Percentiles rank a stretch among this genome's conserved stretches.
Conservation (phyloP, 139 green algal genomes). For the Chlamydomonas sphaeroides region DNA sequence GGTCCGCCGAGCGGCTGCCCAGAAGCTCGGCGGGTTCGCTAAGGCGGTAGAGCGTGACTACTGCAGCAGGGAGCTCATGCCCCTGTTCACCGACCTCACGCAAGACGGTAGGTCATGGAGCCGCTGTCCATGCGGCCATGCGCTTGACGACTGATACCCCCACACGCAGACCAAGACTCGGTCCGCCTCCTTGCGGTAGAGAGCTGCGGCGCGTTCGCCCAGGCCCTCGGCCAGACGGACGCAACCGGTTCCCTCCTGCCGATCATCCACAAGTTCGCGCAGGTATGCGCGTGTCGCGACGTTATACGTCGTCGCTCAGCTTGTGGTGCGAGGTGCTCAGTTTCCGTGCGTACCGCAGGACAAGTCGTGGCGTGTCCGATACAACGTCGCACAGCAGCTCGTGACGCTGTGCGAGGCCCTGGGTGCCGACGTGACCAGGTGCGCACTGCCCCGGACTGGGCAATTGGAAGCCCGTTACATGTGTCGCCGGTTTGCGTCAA, state of each 20-base stretch:
- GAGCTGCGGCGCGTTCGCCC: conserved; percentile 85
- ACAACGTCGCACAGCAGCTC: conserved; percentile 95
- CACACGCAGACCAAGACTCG: conserved; percentile 92
- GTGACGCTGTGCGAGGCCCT: conserved; percentile 86
- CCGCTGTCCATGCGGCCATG: too few species aligned
- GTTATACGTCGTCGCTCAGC: too few species aligned
- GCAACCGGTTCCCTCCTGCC: conserved; percentile 81
- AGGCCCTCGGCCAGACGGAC: conserved; percentile 79
- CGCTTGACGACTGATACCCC: too few species aligned
- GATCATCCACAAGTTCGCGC: conserved; percentile 87
- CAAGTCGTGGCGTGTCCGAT: conserved; percentile 98
- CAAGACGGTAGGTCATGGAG: conserved; percentile 78
- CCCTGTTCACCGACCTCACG: conserved; percentile 90
- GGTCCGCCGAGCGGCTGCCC: conserved; percentile 91
- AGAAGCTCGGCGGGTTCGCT: conserved; percentile 90
- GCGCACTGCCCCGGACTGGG: too few species aligned
- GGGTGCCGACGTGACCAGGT: conserved; percentile 77
- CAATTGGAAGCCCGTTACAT: too few species aligned
- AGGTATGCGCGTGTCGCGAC: conserved; percentile 73
- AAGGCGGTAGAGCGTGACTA: conserved; percentile 79
- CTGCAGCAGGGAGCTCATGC: conserved; percentile 86
- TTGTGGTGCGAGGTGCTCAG: too few species aligned
- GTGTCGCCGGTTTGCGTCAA: too few species aligned
- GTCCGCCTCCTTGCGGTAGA: conserved; percentile 97
- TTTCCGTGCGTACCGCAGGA: conserved; percentile 73